Percentiles rank a stretch among this genome's conserved stretches.
These are phyloP conservation scores for Naganishia vishniacii DNA, from an alignment of 768 basidiomycete species.

Conservation along the genomic window DNA sequence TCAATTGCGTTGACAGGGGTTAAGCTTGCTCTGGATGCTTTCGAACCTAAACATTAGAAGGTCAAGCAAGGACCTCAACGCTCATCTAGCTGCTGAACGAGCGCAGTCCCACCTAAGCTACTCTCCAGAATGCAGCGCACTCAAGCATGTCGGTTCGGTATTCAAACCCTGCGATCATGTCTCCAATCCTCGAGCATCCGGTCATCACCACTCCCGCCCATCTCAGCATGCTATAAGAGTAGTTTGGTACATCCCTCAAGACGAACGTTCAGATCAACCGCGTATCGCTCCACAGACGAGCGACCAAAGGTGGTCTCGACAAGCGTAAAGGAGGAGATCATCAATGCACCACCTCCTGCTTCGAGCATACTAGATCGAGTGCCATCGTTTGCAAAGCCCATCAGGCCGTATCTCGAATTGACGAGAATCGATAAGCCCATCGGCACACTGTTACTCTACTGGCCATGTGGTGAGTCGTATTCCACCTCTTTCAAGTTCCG, in stretches of 20 bases:
- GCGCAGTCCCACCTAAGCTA: too few species aligned
- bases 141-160: background rate
- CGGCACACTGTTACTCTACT: constrained; percentile 81
- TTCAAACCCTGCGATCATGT: background rate
- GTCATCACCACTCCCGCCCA: background rate
- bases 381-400: constrained; percentile 9
- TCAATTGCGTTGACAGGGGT: too few species aligned
- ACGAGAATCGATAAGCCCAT: constrained; percentile 94
- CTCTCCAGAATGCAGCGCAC: background rate
- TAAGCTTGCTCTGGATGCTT: too few species aligned
- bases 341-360: constrained; percentile 6
- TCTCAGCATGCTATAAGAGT: background rate
- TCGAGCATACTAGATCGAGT: constrained; percentile 12
- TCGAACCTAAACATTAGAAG: too few species aligned
- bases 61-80: too few species aligned
- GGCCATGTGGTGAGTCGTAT: constrained; percentile 74
- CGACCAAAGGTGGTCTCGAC: background rate
- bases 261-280: background rate
- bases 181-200: background rate
- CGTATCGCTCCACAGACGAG: background rate
- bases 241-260: background rate
- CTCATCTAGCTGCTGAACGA: too few species aligned
- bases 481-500: background rate
- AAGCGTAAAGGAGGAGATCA: background rate
- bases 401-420: constrained; percentile 71